Evolutionary conservation across 768 basidiomycete species (phyloP).

Genomic region (Lactarius indigo): DNA sequence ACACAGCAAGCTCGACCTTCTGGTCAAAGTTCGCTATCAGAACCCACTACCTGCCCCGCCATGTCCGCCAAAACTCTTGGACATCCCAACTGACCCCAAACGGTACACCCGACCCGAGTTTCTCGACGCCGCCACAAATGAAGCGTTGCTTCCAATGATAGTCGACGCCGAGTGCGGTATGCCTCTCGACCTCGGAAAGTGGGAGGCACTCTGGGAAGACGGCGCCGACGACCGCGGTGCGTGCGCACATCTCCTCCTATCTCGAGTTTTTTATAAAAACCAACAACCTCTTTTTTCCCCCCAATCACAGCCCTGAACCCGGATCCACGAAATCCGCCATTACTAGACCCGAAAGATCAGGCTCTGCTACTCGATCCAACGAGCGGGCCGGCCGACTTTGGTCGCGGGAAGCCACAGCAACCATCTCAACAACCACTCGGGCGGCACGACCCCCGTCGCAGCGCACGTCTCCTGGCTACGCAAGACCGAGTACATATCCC

Average conservation of each 20-base stretch:
- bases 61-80: slow-evolving; percentile 92
- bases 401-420: slow-evolving; percentile 31
- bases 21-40: slow-evolving; percentile 89
- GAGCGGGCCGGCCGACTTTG: slow-evolving; percentile 40
- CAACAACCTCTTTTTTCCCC: slow-evolving; percentile 8
- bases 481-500: slow-evolving; percentile 85
- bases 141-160: slow-evolving; percentile 88
- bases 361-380: slow-evolving; percentile 70
- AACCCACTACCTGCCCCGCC: slow-evolving; percentile 95
- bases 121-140: slow-evolving; percentile 72
- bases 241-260: slow-evolving; percentile 20
- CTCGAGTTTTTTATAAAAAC: background rate
- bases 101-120: slow-evolving; percentile 88
- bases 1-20: slow-evolving; percentile 77
- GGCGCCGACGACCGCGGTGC: slow-evolving; percentile 65
- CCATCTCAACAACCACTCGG: slow-evolving; percentile 32
- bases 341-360: slow-evolving; percentile 71
- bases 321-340: slow-evolving; percentile 51
- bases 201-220: slow-evolving; percentile 82
- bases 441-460: slow-evolving; percentile 44
- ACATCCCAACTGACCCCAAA: slow-evolving; percentile 85
- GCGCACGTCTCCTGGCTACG: slow-evolving; percentile 86
- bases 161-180: slow-evolving; percentile 96
- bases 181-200: slow-evolving; percentile 85
- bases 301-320: slow-evolving; percentile 55